Conservation (phyloP, 257 asterid genomes). For the Solanum microdontum region DNA sequence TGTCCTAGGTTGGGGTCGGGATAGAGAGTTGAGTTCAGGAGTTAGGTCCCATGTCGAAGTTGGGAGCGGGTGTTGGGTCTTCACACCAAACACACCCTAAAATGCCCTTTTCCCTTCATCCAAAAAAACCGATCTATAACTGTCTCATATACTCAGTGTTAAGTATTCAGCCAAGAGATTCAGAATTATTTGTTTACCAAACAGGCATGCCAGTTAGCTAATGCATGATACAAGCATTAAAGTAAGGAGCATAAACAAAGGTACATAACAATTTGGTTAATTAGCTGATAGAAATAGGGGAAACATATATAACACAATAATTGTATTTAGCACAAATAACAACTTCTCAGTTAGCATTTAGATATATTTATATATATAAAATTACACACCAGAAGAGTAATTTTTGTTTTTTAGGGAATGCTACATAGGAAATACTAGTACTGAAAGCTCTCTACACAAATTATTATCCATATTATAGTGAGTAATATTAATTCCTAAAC, state of each 20-base stretch:
- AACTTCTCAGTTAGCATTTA: not conserved
- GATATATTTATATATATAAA: not conserved
- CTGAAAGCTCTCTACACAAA: constrained; percentile 7
- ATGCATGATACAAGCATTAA: too few species aligned
- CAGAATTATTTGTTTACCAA: not conserved
- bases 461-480: not conserved
- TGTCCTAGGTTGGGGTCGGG: not conserved
- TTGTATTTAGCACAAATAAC: not conserved
- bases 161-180: not conserved
- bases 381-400: not conserved
- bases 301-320: not conserved
- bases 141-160: not conserved
- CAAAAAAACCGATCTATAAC: not conserved
- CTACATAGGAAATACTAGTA: not conserved
- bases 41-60: not conserved
- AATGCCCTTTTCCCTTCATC: not conserved
- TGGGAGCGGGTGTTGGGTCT: not conserved
- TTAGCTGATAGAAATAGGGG: not conserved
- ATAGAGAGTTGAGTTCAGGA: not conserved
- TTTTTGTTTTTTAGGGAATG: not conserved
- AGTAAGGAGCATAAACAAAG: not conserved
- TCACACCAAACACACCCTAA: not conserved
- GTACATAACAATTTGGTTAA: not conserved
- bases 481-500: constrained; percentile 1
- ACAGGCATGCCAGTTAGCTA: not conserved